phyloP scores from a whole-genome alignment of 2,329 filamentous ascomycete species.

The Claviceps fusiformis region DNA sequence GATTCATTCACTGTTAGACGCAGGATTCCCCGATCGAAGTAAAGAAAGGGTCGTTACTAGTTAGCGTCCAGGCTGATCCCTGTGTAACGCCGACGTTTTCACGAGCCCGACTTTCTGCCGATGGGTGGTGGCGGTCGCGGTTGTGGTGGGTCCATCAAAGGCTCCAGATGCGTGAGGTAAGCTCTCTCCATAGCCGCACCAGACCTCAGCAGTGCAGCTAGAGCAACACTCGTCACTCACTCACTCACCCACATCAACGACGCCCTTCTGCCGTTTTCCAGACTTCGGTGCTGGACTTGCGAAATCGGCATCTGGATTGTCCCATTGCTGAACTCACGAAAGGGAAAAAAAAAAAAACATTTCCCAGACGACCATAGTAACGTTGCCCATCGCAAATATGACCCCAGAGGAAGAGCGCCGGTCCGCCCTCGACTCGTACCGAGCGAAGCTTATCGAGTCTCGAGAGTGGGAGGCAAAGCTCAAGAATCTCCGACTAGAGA shows the following conservation, averaged over 20 bases:
- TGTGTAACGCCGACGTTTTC: not conserved
- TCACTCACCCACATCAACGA: not conserved
- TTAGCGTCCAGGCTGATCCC: not conserved
- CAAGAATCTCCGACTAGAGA: constrained; percentile 83
- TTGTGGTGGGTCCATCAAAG: constrained; percentile 13
- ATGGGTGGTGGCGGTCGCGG: not conserved
- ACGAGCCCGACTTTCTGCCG: constrained; percentile 21
- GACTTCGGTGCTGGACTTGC: not conserved
- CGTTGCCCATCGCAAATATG: constrained; percentile 23
- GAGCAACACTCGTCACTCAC: not conserved
- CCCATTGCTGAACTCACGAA: not conserved
- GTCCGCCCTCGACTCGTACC: constrained; percentile 65
- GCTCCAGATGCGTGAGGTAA: constrained; percentile 29
- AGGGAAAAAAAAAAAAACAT: not conserved
- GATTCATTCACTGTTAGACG: not conserved
- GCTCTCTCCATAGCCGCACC: constrained; percentile 13
- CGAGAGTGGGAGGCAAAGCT: constrained; percentile 98
- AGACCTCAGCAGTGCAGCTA: not conserved
- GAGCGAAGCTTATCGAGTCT: constrained; percentile 76
- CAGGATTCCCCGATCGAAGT: not conserved
- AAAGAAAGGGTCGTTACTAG: not conserved
- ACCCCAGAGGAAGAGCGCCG: constrained; percentile 45
- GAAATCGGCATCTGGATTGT: not conserved
- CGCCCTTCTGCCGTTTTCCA: not conserved
- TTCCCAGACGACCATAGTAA: not conserved